Base-by-base conservation (phyloP, 129 eudicot genomes). In the Escallonia herrerae region DNA sequence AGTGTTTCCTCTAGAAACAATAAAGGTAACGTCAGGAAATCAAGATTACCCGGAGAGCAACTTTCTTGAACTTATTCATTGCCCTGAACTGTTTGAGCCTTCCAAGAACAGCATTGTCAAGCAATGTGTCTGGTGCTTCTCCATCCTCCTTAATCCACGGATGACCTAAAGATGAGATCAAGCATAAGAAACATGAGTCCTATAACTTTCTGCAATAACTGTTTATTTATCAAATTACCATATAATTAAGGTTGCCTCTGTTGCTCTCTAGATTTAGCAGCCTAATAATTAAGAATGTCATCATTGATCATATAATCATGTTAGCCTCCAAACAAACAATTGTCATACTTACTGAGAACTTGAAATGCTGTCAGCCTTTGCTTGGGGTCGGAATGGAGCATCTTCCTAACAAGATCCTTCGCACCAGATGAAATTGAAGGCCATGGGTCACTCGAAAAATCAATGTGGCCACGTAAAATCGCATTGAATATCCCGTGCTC, bases 81-180 rank as follows among this genome's bases (percentile, higher is more conserved):
- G 97, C 97, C 69, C 74, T 81, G 79, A 90, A 90, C 48, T 90
- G 95, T 80, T 86, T 90, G 75, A 90, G 86, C 57, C 95, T 83
- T 40, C 75, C 85, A 44, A 90, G 79, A 75, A 90, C 97, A 69
- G 86, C 97, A 52, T 83, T 86, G 80, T 81, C 95, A 83, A 90
- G 95, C 11, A 93, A 93, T 12, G 77, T 81, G 67, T 90, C 97
- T 0, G 97, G 97, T 72, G 97, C 97, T 65, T 86, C 90, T 64
- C 97, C 97, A 60, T 90, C 97, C 81, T 90, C 90, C 81, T 74
- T 75, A 59, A 90, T 86, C 97, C 97, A 90, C 55, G 97, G 90
- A 81, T 90, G 97, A 81, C 75, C 97, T 90, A 56, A 42, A 37
- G 40, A 67, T 13, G 39, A 45, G 43, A 42, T 52, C 54, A 7